A percentile compares a stretch with the other conserved stretches of the same genome.
These are phyloP conservation scores for Allium sativum DNA, from an alignment of 106 monocot genomes.

Conservation along the genomic window DNA sequence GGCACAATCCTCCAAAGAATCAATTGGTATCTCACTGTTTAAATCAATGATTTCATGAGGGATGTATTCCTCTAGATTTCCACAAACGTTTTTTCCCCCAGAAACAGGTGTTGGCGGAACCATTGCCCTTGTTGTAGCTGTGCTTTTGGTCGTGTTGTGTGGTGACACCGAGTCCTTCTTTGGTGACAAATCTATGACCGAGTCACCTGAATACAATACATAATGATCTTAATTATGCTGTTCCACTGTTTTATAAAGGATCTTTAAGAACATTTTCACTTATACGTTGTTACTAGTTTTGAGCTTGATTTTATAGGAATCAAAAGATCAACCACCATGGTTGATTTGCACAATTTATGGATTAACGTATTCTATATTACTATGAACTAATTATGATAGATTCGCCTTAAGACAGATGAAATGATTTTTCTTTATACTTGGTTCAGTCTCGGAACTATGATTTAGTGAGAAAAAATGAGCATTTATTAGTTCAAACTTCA, in stretches of 20 bases:
- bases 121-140: constrained; percentile 1
- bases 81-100: neutral
- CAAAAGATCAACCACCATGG: too few species aligned
- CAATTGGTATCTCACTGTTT: neutral
- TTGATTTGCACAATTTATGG: too few species aligned
- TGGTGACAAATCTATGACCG: neutral
- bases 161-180: constrained; percentile 10
- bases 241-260: neutral
- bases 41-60: constrained; percentile 4
- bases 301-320: neutral
- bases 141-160: neutral
- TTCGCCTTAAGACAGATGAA: too few species aligned
- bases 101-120: constrained; percentile 9
- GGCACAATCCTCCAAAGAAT: neutral
- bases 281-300: neutral
- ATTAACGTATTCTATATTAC: too few species aligned
- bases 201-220: constrained; percentile 4
- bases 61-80: neutral
- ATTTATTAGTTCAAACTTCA: too few species aligned
- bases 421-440: too few species aligned
- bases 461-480: too few species aligned
- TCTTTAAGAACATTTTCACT: neutral
- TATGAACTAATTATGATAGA: too few species aligned
- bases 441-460: too few species aligned
- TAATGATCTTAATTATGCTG: too few species aligned